Base-by-base conservation (phyloP, 2,329 filamentous ascomycete genomes). In the Penicillium brasilianum region DNA sequence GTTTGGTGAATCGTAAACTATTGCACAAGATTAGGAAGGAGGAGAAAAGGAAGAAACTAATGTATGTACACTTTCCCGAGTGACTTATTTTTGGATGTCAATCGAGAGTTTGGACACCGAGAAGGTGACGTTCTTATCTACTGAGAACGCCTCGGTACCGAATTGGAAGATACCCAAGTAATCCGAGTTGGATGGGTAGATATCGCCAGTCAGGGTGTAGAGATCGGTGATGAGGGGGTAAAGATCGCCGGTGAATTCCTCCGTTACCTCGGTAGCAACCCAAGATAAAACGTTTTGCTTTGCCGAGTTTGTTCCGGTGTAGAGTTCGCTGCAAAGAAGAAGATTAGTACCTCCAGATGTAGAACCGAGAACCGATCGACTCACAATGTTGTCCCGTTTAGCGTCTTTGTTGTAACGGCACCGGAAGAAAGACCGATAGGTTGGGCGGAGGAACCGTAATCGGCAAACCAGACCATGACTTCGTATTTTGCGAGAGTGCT, bases 381-480 rank as follows among this genome's bases (percentile, higher is more conserved):
- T 65, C 54, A 70, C 68, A 70, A 70, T 14, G 5, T 20, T 0
- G 62, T 80, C 2, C 77, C 79, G 25, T 81, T 73, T 2, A 85
- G 25, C 0, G 68, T 74, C 59, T 76, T 69, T 0, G 72, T 81
- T 3, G 72, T 67, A 0, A 79, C 61, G 0, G 72, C 62, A 7
- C 76, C 76, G 55, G 10, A 76, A 76, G 64, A 57, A 1, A 74
- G 69, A 44, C 84, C 84, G 61, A 85, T 78, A 28, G 83, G 81
- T 62, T 84, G 78, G 0, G 83, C 79, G 1, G 79, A 73, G 2
- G 71, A 16, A 2, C 84, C 84, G 50, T 81, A 81, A 4, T 75
- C 73, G 2, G 78, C 83, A 62, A 87, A 80, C 83, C 83, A 86
- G 37, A 87, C 78, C 83, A 86, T 86, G 73, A 87, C 77, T 75